Evolutionary conservation across 2,329 filamentous ascomycete genomes (phyloP), one percentile per base, ranked within the genome.

Genomic region (Xenosphaeropsis pyriputrescens): DNA sequence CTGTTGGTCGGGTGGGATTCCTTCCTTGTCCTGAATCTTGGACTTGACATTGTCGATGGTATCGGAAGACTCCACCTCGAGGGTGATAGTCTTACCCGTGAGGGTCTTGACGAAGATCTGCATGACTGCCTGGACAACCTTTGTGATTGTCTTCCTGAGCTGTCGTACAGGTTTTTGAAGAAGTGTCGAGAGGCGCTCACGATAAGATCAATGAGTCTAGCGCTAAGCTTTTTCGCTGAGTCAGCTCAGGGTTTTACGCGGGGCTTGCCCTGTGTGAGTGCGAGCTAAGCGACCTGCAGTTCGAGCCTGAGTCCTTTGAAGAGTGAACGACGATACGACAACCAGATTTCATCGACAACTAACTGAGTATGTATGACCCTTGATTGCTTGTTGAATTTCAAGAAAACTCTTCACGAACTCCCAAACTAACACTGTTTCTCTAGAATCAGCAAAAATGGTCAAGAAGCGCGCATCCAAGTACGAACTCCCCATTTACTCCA

Each of bases 21-120:
- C 89, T 75, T 98, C 91, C 84, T 96, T 98, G 79, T 96, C 91
- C 85, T 79, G 70, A 56, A 76, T 76, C 79, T 98, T 96, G 73
- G 84, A 85, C 81, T 96, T 96, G 73, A 98, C 91, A 81, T 96
- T 96, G 79, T 96, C 91, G 70, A 98, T 96, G 62, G 89, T 96
- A 71, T 98, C 91, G 61, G 81, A 89, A 58, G 86, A 94, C 81
- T 96, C 91, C 71, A 96, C 91, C 86, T 98, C 91, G 59, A 98
- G 88, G 82, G 91, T 96, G 82, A 96, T 96, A 64, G 91, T 96
- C 83, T 96, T 96, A 63, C 91, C 91, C 84, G 91, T 96, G 58
- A 96, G 75, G 74, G 76, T 80, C 68, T 80, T 79, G 59, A 80
- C 76, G 70, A 81, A 81, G 64, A 79, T 79, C 72, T 79, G 75